Conservation (phyloP, 768 basidiomycete species). For the Atractiella rhizophila region DNA sequence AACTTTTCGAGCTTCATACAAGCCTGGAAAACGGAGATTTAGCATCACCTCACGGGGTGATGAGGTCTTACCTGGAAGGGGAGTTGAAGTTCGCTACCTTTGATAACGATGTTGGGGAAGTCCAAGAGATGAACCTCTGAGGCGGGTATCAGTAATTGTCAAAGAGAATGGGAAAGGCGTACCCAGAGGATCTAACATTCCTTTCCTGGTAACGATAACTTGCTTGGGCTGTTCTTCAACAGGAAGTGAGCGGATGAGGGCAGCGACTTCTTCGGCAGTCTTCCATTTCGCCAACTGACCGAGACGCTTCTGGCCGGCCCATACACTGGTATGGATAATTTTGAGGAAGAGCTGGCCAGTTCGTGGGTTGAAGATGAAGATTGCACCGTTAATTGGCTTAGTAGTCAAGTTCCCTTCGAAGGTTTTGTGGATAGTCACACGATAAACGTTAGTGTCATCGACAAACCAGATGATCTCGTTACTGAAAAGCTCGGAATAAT, state of each 20-base stretch:
- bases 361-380: conserved; percentile 98
- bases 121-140: conserved; percentile 96
- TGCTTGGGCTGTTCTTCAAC: conserved; percentile 99
- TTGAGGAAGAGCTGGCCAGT: conserved; percentile 96
- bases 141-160: no score
- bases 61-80: conserved; percentile 38
- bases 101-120: conserved; percentile 99
- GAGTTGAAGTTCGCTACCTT: conserved; percentile 87
- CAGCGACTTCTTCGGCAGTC: conserved; percentile 98
- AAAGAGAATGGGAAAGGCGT: conserved; percentile 17
- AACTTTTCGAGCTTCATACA: conserved; percentile 99
- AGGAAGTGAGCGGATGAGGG: conserved; percentile 84
- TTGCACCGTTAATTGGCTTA: conserved; percentile 92
- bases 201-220: conserved; percentile 97
- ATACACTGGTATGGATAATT: conserved; percentile 99
- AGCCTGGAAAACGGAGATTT: conserved; percentile 54
- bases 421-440: conserved; percentile 96
- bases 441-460: conserved; percentile 99
- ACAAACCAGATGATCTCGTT: conserved; percentile 96
- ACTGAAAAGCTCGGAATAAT: conserved; percentile 22
- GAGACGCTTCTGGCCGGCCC: conserved; percentile 99
- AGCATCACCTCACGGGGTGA: no score
- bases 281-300: conserved; percentile 99
- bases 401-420: conserved; percentile 99
- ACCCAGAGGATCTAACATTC: conserved; percentile 54